Evolutionary conservation across 805 yeast genomes (phyloP), one percentile per base, ranked within the genome.

Genomic region (Ogataea trehaloabstinens): DNA sequence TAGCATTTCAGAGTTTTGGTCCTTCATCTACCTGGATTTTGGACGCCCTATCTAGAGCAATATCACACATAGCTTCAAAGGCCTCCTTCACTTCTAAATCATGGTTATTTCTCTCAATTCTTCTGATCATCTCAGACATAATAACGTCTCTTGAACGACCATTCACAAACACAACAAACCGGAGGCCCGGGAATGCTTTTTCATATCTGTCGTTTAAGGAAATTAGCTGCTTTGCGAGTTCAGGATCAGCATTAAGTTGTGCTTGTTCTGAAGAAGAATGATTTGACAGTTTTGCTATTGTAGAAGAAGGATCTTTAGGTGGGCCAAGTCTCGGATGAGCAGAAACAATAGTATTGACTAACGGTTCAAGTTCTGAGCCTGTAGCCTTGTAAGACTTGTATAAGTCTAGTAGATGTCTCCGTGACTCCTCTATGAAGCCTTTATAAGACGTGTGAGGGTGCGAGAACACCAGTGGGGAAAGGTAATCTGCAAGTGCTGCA

Each of bases 281-380:
- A 4, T 61, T 66, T 6, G 86, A 82, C 21, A 86, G 67, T 20
- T 64, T 70, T 15, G 61, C 36, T n/a, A n/a, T n/a, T 17, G 38
- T 12, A 10, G 33, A 10, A 18, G 38, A 20, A n/a, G 46, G 38
- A 31, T 51, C 28, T 44, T 55, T 63, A 3, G 79, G 68, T 3
- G 85, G 85, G 0, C 97, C 97, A 13, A 89, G 66, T 40, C 96
- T 69, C 13, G 97, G 97, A 63, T 89, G 97, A 0, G 96, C 95
- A 1, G 86, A 81, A n/a, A 90, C 78, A 40, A 90, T 87, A 28
- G 72, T 64, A 31, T 56, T 50, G 4, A 61, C 48, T 4, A 16
- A 35, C 1, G 22, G 31, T 21, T 35, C 37, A 17, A 37, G 16
- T 4, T 22, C 19, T 12, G 31, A 6, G 5, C 32, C 28, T 25